These are phyloP conservation scores for Cucurbita maxima DNA, from an alignment of 306 rosid species.

Conservation along the genomic window DNA sequence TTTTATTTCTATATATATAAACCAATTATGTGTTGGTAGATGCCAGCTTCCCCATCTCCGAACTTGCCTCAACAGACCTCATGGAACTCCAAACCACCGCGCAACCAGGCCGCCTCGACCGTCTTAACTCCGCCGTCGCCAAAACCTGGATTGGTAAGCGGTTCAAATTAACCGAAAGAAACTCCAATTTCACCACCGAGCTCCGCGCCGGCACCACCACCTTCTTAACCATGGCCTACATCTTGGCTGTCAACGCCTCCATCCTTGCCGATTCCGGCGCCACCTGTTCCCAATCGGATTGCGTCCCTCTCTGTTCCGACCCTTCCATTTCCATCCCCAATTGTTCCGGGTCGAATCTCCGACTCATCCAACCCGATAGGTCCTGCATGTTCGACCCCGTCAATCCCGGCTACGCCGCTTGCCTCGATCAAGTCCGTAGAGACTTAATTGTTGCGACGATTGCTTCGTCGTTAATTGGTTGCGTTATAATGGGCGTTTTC, in stretches of 20 bases:
- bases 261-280: conserved; percentile 88
- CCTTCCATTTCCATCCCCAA: conserved; percentile 21
- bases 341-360: conserved; percentile 30
- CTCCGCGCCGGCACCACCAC: conserved; percentile 98
- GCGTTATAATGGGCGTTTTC: conserved; percentile 77
- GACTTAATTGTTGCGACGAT: conserved; percentile 88
- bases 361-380: conserved; percentile 30
- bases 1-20: not conserved
- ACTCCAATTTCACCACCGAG: conserved; percentile 85
- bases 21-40: not conserved
- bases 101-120: conserved; percentile 23
- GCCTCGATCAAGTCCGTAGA: conserved; percentile 49
- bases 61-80: not conserved
- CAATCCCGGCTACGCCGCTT: conserved; percentile 65
- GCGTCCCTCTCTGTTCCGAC: conserved; percentile 75
- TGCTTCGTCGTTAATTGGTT: conserved; percentile 70
- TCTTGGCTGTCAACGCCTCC: conserved; percentile 96
- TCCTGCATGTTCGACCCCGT: conserved; percentile 77
- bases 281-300: conserved; percentile 71
- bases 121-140: conserved; percentile 41
- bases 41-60: not conserved
- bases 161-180: conserved; percentile 67
- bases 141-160: conserved; percentile 41
- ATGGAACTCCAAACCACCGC: conserved; percentile 33
- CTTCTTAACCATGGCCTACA: conserved; percentile 96